phyloP scores from a whole-genome alignment of 2,329 filamentous ascomycete species.

The Chaetomium sp. region DNA sequence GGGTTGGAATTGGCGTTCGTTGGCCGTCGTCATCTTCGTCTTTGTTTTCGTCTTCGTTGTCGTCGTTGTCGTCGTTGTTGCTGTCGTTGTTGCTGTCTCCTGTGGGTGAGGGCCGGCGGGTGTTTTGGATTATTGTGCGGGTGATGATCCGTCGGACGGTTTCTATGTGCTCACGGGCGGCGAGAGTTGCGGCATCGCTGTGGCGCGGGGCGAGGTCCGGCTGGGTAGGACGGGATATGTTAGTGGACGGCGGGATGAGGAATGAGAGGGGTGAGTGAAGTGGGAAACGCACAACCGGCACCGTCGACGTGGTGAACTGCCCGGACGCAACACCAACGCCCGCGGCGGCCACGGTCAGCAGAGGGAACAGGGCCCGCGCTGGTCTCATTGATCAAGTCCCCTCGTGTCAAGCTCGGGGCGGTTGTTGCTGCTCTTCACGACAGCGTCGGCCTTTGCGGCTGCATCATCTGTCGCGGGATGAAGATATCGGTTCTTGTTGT shows the following conservation, averaged over 20 bases:
- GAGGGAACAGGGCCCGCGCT: conserved; percentile 12
- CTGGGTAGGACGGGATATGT: not conserved
- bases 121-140: not conserved
- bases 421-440: conserved; percentile 5
- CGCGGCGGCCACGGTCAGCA: conserved; percentile 17
- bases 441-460: not conserved
- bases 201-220: conserved; percentile 3
- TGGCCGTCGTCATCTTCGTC: not conserved
- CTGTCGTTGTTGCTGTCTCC: not conserved
- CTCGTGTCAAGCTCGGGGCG: conserved; percentile 7
- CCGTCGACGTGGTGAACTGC: conserved; percentile 16
- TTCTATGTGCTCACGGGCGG: not conserved
- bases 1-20: not conserved
- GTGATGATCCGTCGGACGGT: conserved; percentile 7
- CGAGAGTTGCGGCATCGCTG: conserved; percentile 5
- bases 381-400: conserved; percentile 22
- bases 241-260: not conserved
- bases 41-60: not conserved
- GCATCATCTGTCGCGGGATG: conserved; percentile 1
- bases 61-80: not conserved
- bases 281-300: not conserved
- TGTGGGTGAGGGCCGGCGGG: conserved; percentile 4
- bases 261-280: not conserved
- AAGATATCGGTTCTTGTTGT: not conserved
- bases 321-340: conserved; percentile 12